phyloP scores from a whole-genome alignment of 2,329 filamentous ascomycete species.

The Cadophora sp. region DNA sequence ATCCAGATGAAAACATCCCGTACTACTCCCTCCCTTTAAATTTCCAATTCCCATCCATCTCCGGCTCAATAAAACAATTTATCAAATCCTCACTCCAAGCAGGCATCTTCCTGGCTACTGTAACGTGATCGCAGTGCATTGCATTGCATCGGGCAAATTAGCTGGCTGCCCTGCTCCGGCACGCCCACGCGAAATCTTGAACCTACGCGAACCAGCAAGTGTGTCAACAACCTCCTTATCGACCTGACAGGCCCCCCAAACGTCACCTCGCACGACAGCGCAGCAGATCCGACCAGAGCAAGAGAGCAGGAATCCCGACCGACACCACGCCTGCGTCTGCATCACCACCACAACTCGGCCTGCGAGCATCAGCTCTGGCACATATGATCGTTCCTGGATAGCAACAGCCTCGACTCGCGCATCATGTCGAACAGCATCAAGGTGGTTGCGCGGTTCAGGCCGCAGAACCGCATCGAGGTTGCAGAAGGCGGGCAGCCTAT shows the following conservation, averaged over 20 bases:
- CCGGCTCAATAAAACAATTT: background rate
- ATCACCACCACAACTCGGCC: conserved; percentile 24
- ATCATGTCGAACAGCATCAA: conserved; percentile 65
- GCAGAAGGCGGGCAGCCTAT: conserved; percentile 90
- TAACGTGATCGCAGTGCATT: conserved; percentile 35
- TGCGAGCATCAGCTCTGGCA: conserved; percentile 28
- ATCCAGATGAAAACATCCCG: background rate
- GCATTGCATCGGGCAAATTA: conserved; percentile 32
- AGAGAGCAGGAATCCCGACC: background rate
- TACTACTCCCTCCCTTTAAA: conserved; percentile 5
- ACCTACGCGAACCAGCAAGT: conserved; percentile 29
- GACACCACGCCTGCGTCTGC: background rate
- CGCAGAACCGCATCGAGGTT: conserved; percentile 94
- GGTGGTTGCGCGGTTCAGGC: conserved; percentile 97
- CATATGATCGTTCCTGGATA: conserved; percentile 43
- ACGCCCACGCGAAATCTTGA: conserved; percentile 33
- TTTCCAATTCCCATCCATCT: background rate
- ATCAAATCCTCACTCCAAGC: background rate
- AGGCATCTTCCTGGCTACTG: conserved; percentile 28
- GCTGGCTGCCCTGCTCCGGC: conserved; percentile 12
- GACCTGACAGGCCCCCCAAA: conserved; percentile 2
- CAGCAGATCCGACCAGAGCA: background rate
- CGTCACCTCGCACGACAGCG: background rate
- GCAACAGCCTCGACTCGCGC: conserved; percentile 32
- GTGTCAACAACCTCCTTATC: conserved; percentile 44